Evolutionary conservation across 2,329 filamentous ascomycete species (phyloP), one percentile per base, ranked within the genome.

Genomic region (Cyclaneusma minus): DNA sequence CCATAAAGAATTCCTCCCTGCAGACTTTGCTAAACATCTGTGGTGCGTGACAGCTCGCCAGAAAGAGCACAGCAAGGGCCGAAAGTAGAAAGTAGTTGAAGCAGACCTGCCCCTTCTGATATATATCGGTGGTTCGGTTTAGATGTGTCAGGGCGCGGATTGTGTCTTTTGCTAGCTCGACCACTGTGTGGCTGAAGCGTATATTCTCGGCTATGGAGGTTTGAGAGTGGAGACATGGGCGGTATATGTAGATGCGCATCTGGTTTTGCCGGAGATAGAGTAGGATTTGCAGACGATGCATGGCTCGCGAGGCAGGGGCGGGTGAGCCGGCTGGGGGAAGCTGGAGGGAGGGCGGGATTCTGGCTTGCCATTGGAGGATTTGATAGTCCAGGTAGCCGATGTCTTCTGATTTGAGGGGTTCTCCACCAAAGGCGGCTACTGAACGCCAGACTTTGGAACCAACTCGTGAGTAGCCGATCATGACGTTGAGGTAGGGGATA

Each of bases 261-360:
- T 92, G 84, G 41, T 93, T 94, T 21, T 83, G 69, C 20, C 85
- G 71, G 10, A 94, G 58, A 45, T 91, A 89, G 11, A 89, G 75
- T 48, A 89, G 72, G 24, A 94, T 75, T 33, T 80, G 76, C 8
- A 91, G 58, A 4, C 85, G 73, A 38, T 75, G 72, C 12, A 76
- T 55, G 34, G 54, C 16, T 44, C 52, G 29, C 44, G 52, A 30
- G 46, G 48, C 7, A 55, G 52, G 10, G 33, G 28, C 24, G 31
- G 38, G 16, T 30, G 63, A 40, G 44, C 70, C 54, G 47, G 64
- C 39, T 38, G 37, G 3, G 16, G 32, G 60, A 59, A 80, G 63
- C 55, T 72, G 57, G 37, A 79, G 45, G 50, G 65, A 53, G 45
- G 72, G 36, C 47, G 87, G 50, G 19, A 92, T 68, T 9, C 65